Evolutionary conservation across 495 filamentous ascomycete genomes (phyloP), one percentile per base, ranked within the genome.

Genomic region (Hypoxylon rickii): DNA sequence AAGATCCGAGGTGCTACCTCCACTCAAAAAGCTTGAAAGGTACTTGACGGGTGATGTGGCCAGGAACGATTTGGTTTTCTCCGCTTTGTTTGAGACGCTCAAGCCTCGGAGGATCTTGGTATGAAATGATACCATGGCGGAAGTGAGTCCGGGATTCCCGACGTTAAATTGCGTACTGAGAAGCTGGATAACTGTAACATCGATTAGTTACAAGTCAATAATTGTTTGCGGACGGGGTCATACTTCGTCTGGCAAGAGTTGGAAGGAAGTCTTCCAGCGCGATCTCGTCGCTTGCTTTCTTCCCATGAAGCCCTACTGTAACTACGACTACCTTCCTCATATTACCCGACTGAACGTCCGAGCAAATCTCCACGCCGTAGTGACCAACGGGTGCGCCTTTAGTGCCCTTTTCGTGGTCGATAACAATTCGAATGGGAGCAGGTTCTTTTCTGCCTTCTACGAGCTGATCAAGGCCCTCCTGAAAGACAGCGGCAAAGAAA

Each of bases 21-120:
- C 81, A 39, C 83, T 83, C 22, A 96, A 76, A 43, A 98, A 80
- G 59, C 82, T 94, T 0, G 92, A 94, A 19, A 98, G 79, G 63
- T 97, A 72, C 70, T 97, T 98, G 29, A 93, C 89, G 0, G 94
- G 93, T 7, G 92, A 96, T 8, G 86, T 82, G 8, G 88, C 85
- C 16, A 90, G 80, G 60, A 89, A 86, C 0, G 78, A 82, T 63
- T 74, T 83, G 51, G 74, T 75, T 66, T 77, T 86, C 65, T 85
- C 80, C 3, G 79, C 78, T 37, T 84, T 83, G 55, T 80, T 68
- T 37, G 78, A 76, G 26, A 90, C 73, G 33, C 82, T 80, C n/a
- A 95, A 74, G 4, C 85, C 83, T 13, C 84, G 82, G 34, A 98
- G 75, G 21, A 93, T 81, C 48, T 89, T 90, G 44, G 86, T 85